Evolutionary conservation across 169 alveolate species (phyloP).

Genomic region (Perkinsus chesapeaki): DNA sequence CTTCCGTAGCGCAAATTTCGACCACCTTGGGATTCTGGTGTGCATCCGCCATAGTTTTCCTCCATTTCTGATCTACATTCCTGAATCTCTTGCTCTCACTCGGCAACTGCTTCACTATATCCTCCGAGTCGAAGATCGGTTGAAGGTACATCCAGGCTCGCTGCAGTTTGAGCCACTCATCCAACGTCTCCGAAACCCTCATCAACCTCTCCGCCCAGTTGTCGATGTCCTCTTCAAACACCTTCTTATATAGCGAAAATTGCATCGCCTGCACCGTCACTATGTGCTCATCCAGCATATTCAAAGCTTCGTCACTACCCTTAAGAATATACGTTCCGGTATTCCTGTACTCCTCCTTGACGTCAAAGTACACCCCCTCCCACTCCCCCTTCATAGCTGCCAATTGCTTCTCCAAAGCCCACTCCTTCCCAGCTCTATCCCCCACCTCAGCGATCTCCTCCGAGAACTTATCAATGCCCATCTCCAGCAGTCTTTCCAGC

Average conservation of each 20-base stretch:
- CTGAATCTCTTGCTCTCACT: slow-evolving; percentile 77
- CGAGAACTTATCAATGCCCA: slow-evolving; percentile 52
- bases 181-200: slow-evolving; percentile 74
- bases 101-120: slow-evolving; percentile 80
- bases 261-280: slow-evolving; percentile 84
- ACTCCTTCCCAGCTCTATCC: slow-evolving; percentile 75
- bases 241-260: slow-evolving; percentile 83
- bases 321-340: slow-evolving; percentile 70
- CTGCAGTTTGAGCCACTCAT: slow-evolving; percentile 76
- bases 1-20: slow-evolving; percentile 69
- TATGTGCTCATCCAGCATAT: slow-evolving; percentile 84
- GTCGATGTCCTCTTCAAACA: slow-evolving; percentile 80
- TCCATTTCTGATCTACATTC: slow-evolving; percentile 83
- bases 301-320: slow-evolving; percentile 65
- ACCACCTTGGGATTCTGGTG: slow-evolving; percentile 63
- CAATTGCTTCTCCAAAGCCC: slow-evolving; percentile 59
- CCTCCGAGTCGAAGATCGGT: slow-evolving; percentile 86
- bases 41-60: slow-evolving; percentile 69
- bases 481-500: slow-evolving; percentile 57
- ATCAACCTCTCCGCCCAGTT: slow-evolving; percentile 70
- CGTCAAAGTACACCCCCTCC: slow-evolving; percentile 66
- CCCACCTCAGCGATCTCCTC: slow-evolving; percentile 73
- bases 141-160: slow-evolving; percentile 86
- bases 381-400: slow-evolving; percentile 75
- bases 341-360: slow-evolving; percentile 55